Conservation (phyloP, 164 flowering plant genomes). For the Platanus orientalis region DNA sequence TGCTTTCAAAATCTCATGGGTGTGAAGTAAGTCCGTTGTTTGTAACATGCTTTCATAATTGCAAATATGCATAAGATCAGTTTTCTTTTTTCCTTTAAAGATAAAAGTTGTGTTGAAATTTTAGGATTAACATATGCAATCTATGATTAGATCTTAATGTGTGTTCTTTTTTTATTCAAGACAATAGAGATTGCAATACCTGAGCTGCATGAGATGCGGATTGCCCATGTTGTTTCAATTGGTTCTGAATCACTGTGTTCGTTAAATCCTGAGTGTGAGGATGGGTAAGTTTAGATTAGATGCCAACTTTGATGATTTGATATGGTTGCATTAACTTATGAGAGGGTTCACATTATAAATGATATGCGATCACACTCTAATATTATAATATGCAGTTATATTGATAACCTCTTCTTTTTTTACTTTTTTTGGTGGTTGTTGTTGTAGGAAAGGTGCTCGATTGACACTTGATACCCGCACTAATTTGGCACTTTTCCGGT, state of each 20-base stretch:
- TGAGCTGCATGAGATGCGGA: slow-evolving; percentile 80
- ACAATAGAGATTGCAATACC: slow-evolving; percentile 74
- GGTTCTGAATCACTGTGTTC: slow-evolving; percentile 66
- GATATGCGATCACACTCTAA: background rate
- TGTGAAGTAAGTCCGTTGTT: slow-evolving; percentile 56
- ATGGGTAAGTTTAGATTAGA: slow-evolving; percentile 51
- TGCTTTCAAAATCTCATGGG: slow-evolving; percentile 50
- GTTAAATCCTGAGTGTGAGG: slow-evolving; percentile 54
- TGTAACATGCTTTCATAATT: too few species aligned
- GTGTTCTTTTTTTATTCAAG: slow-evolving; percentile 29
- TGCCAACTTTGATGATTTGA: background rate
- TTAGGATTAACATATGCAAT: background rate
- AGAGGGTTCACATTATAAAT: background rate
- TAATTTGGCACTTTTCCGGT: slow-evolving; percentile 60
- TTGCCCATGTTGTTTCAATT: slow-evolving; percentile 86
- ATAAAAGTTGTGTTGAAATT: background rate
- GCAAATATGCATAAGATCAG: too few species aligned
- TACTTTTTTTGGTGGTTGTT: too few species aligned
- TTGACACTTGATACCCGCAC: slow-evolving; percentile 73
- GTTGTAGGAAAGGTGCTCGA: slow-evolving; percentile 44
- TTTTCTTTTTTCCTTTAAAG: background rate
- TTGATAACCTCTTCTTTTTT: background rate
- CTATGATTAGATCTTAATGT: slow-evolving; percentile 2
- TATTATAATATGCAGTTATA: background rate
- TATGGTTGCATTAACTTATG: background rate